A percentile compares a stretch with the other conserved stretches of the same genome.
These are phyloP conservation scores for Yamadazyma phyllophila DNA, from an alignment of 805 yeast species.

Conservation along the genomic window DNA sequence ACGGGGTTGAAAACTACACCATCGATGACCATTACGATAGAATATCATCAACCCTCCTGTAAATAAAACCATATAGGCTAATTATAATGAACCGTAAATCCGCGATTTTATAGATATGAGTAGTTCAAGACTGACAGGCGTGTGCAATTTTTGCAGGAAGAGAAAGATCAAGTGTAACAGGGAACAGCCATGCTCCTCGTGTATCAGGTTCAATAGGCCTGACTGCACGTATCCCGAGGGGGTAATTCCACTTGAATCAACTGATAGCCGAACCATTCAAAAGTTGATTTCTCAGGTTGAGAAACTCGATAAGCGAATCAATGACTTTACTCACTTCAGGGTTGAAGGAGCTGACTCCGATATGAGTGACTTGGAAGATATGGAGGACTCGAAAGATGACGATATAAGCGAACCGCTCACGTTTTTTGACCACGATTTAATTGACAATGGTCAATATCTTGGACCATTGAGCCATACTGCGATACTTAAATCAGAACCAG, in stretches of 20 bases:
- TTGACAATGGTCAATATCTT: constrained; percentile 2
- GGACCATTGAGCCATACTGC: constrained; percentile 2
- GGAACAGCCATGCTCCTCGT: constrained; percentile 13
- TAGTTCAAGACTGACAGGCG: constrained; percentile 5
- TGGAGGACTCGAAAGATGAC: constrained; percentile 2
- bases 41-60: not conserved
- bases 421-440: constrained; percentile 2
- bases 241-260: constrained; percentile 1
- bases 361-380: not conserved
- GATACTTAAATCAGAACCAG: constrained; percentile 4
- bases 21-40: not conserved
- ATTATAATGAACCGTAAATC: not conserved
- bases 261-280: not conserved
- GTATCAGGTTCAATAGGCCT: constrained; percentile 6
- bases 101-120: constrained; percentile 1
- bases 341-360: not conserved
- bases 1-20: not conserved
- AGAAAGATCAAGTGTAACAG: constrained; percentile 14
- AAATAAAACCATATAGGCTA: too few species aligned
- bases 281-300: constrained; percentile 4
- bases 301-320: constrained; percentile 3
- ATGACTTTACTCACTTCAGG: not conserved
- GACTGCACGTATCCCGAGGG: constrained; percentile 6
- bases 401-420: not conserved
- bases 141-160: constrained; percentile 12